Evolutionary conservation across 2,329 filamentous ascomycete genomes (phyloP).

Genomic region (Coleophoma crateriformis): DNA sequence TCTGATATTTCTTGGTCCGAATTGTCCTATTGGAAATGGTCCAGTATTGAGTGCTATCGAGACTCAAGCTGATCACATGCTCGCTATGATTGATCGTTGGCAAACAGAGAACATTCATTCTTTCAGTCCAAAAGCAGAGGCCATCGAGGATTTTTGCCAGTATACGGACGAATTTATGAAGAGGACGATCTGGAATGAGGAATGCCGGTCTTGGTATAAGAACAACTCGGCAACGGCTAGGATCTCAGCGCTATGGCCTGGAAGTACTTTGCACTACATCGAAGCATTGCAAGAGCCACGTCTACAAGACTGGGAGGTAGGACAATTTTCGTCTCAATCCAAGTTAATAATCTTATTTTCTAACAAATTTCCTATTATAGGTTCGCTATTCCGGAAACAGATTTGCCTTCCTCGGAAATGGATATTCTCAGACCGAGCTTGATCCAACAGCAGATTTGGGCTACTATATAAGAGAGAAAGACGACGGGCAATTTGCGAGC

Average conservation of each 20-base stretch:
- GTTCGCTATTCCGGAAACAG: slow-evolving; percentile 26
- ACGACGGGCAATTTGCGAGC: neutral
- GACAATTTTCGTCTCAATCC: slow-evolving; percentile 18
- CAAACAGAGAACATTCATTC: slow-evolving; percentile 40
- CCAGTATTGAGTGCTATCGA: slow-evolving; percentile 36
- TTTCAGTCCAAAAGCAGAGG: slow-evolving; percentile 37
- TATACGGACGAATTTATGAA: slow-evolving; percentile 39
- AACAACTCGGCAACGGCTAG: neutral
- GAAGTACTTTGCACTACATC: slow-evolving; percentile 44
- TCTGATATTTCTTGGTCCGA: slow-evolving; percentile 30
- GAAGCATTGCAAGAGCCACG: slow-evolving; percentile 39
- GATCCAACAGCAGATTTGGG: neutral
- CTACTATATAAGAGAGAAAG: neutral
- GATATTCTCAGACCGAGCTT: slow-evolving; percentile 36
- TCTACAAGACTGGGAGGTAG: slow-evolving; percentile 45
- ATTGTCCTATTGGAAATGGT: slow-evolving; percentile 35
- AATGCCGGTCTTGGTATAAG: slow-evolving; percentile 38
- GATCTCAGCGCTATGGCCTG: slow-evolving; percentile 31
- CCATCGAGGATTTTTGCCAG: slow-evolving; percentile 43
- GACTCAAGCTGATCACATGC: slow-evolving; percentile 42
- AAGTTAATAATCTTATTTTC: too few species aligned
- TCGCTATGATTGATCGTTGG: slow-evolving; percentile 41
- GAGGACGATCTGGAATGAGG: slow-evolving; percentile 37
- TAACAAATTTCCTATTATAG: too few species aligned
- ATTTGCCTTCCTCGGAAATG: slow-evolving; percentile 47